phyloP scores from a whole-genome alignment of 805 yeast species.

The Candida germanica region DNA sequence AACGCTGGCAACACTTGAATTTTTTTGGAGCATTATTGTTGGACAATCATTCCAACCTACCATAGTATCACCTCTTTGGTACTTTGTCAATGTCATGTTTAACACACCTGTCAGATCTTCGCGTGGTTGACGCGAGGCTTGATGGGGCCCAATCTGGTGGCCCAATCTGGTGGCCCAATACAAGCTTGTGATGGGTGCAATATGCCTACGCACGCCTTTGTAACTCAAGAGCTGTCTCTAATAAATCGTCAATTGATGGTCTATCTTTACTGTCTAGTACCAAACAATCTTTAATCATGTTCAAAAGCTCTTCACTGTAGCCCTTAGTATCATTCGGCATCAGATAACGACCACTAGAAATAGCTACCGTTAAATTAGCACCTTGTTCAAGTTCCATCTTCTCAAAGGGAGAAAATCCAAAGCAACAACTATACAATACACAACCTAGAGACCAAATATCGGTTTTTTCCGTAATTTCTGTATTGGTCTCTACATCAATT shows the following conservation, averaged over 20 bases:
- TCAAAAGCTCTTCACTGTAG: slow-evolving; percentile 56
- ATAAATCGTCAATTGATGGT: slow-evolving; percentile 60
- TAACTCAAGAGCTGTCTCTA: slow-evolving; percentile 46
- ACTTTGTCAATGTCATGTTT: slow-evolving; percentile 30
- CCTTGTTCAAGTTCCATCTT: slow-evolving; percentile 77
- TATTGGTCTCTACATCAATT: slow-evolving; percentile 67
- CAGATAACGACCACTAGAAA: slow-evolving; percentile 60
- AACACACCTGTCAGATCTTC: background rate
- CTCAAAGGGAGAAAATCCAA: slow-evolving; percentile 84
- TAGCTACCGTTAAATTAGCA: slow-evolving; percentile 75
- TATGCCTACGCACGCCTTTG: slow-evolving; percentile 8
- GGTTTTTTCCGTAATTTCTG: slow-evolving; percentile 64
- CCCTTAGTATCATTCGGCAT: slow-evolving; percentile 49
- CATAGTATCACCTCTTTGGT: slow-evolving; percentile 36
- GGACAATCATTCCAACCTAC: slow-evolving; percentile 69
- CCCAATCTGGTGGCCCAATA: too few relatives aligned
- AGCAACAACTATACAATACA: slow-evolving; percentile 70
- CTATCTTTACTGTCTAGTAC: slow-evolving; percentile 58
- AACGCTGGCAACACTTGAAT: slow-evolving; percentile 6
- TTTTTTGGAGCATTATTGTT: slow-evolving; percentile 19
- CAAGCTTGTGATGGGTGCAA: background rate
- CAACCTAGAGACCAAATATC: slow-evolving; percentile 96
- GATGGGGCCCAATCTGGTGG: too few relatives aligned
- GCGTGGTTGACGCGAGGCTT: too few relatives aligned
- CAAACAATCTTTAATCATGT: slow-evolving; percentile 58